These are phyloP conservation scores for Mortierella hygrophila DNA, from an alignment of 192 early-diverging fungal genomes.

Conservation along the genomic window DNA sequence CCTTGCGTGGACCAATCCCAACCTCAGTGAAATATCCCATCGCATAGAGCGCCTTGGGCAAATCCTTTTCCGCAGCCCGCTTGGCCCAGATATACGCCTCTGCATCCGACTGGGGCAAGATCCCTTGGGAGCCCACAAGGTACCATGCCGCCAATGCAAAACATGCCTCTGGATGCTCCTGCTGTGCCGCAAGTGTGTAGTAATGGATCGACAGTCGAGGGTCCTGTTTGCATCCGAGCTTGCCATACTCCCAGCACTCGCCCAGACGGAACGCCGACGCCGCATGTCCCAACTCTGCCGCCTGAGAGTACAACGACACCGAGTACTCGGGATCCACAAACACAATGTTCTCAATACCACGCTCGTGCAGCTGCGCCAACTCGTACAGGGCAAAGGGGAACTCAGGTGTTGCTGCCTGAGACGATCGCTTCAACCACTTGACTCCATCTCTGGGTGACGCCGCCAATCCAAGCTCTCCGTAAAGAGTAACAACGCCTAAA, in stretches of 20 bases:
- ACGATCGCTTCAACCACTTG: conserved; percentile 72
- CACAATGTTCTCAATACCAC: conserved; percentile 68
- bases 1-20: conserved; percentile 71
- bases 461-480: conserved; percentile 67
- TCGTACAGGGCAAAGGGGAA: conserved; percentile 73
- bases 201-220: conserved; percentile 68
- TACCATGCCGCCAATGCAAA: conserved; percentile 78
- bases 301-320: conserved; percentile 71
- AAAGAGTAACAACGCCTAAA: conserved; percentile 70
- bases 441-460: conserved; percentile 69
- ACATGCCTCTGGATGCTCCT: conserved; percentile 73
- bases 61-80: conserved; percentile 69
- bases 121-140: conserved; percentile 67
- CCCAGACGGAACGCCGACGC: conserved; percentile 72
- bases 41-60: conserved; percentile 74
- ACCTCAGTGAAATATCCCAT: conserved; percentile 77
- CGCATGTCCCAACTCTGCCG: conserved; percentile 74
- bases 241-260: conserved; percentile 76
- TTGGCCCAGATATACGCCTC: conserved; percentile 76
- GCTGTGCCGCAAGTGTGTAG: conserved; percentile 74
- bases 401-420: conserved; percentile 70
- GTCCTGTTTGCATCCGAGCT: conserved; percentile 66
- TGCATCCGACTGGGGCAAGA: conserved; percentile 72
- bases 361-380: conserved; percentile 67
- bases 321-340: conserved; percentile 75